Evolutionary conservation across 2,329 filamentous ascomycete genomes (phyloP).

Genomic region (Colletotrichum endophyticum): DNA sequence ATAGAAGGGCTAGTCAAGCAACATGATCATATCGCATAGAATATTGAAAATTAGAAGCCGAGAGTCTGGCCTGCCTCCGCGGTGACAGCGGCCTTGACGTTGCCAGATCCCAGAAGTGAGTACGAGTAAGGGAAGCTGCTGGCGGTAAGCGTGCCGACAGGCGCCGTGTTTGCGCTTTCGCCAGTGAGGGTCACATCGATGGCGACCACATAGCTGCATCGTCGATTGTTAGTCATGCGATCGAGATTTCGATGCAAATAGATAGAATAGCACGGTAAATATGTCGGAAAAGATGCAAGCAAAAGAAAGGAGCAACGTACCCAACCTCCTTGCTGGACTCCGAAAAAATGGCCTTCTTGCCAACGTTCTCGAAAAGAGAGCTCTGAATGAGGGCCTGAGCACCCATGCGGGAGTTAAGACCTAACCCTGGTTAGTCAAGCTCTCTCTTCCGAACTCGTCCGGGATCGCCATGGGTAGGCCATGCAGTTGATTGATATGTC

Average conservation of each 20-base stretch:
- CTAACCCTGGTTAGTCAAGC: background rate
- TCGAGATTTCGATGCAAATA: background rate
- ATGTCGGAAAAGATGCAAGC: background rate
- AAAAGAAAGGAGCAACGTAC: background rate
- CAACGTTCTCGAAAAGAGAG: slow-evolving; percentile 46
- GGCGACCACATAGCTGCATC: slow-evolving; percentile 35
- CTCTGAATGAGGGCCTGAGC: slow-evolving; percentile 60
- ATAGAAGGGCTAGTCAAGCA: background rate
- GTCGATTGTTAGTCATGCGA: background rate
- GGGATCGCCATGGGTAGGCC: background rate
- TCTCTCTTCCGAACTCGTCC: background rate
- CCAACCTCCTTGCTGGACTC: slow-evolving; percentile 32
- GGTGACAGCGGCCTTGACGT: slow-evolving; percentile 43
- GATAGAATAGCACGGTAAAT: background rate
- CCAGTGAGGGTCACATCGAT: slow-evolving; percentile 45
- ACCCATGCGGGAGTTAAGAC: slow-evolving; percentile 56
- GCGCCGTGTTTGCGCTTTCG: slow-evolving; percentile 48
- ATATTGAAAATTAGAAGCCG: background rate
- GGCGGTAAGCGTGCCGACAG: slow-evolving; percentile 47
- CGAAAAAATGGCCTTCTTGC: slow-evolving; percentile 32
- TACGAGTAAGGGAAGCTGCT: slow-evolving; percentile 55
- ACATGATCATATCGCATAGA: background rate
- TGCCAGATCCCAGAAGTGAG: slow-evolving; percentile 42
- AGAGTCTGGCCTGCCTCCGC: slow-evolving; percentile 38
- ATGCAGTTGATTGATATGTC: rapidly evolving